Base-by-base conservation (phyloP, 345 rosid species). In the Combretum micranthum region DNA sequence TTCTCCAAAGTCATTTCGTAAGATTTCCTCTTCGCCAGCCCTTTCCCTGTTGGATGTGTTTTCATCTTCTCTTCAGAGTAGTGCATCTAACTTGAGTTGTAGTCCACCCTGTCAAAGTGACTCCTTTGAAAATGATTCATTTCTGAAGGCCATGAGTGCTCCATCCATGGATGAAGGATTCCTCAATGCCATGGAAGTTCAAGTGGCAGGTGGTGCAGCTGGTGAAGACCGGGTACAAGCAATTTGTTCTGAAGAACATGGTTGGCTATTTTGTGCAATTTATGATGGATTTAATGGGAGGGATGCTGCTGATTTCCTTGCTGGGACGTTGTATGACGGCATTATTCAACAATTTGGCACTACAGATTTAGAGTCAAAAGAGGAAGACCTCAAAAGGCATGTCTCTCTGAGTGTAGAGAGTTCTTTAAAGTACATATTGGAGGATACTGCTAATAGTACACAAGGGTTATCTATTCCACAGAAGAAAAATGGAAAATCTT, bases 191-290 rank as follows among this genome's bases (percentile, higher is more conserved):
- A 71, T 63, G 73, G 96, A 93, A 67, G 82, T 93, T 61, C 99
- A 93, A 70, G 84, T 87, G 55, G 99, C 99, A 3, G 99, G 97
- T 15, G 99, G 99, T 57, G 99, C 99, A 63, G 99, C 99, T 13
- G 99, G 99, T 21, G 97, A 93, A 73, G 99, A 87, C 73, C 80
- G 97, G 57, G 97, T 93, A 65, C 99, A 89, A 66, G 99, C 97
- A 46, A 94, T 93, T 65, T 93, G 99, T 68, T 93, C 96, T 58
- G 97, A 89, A 69, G 99, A 93, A 74, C 81, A 89, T 20, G 97
- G 94, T 18, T 87, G 85, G 94, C 81, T 93, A 13, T 89, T 87
- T 56, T 89, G 99, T 45, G 96, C 86, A 11, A 87, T 93, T 26
- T 93, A 85, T 56, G 99, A 89, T 49, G 99, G 99, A 12, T 93